Percentiles rank a stretch among this genome's conserved stretches.
Conservation (phyloP, 192 early-diverging fungal genomes). For the Gonapodya sp. region DNA sequence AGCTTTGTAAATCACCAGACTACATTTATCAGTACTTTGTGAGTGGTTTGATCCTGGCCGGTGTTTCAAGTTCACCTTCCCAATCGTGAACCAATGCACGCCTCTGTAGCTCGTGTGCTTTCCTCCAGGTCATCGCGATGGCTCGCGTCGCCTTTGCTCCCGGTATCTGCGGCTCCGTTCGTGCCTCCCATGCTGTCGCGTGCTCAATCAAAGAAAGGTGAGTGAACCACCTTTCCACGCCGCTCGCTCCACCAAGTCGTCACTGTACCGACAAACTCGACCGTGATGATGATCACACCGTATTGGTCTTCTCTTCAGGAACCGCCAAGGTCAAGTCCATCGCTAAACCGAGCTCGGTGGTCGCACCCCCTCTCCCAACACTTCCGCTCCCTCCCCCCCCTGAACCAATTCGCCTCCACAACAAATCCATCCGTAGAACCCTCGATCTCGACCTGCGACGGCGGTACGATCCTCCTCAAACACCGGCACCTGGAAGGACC, state of each 20-base stretch:
- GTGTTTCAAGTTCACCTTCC: too few species aligned
- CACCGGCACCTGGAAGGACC: neutral
- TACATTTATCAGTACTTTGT: too few species aligned
- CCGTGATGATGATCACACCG: neutral
- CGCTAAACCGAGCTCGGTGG: neutral
- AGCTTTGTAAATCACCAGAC: too few species aligned
- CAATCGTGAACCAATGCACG: too few species aligned
- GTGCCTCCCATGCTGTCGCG: neutral
- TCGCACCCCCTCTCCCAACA: neutral
- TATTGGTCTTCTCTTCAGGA: neutral
- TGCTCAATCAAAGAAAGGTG: neutral
- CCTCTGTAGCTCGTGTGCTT: too few species aligned
- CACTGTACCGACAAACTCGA: too few species aligned
- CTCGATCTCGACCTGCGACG: slow-evolving; percentile 34
- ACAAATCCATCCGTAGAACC: slow-evolving; percentile 21
- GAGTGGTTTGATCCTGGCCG: too few species aligned
- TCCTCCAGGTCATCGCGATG: neutral
- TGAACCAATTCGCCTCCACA: neutral
- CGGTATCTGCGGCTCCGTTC: neutral
- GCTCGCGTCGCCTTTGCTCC: neutral
- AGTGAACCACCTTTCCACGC: neutral
- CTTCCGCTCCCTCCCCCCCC: neutral
- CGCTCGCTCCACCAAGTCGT: neutral
- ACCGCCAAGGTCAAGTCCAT: neutral
- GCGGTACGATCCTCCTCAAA: slow-evolving; percentile 28